A percentile compares a stretch with the other conserved stretches of the same genome.
phyloP scores from a whole-genome alignment of 2,329 filamentous ascomycete species.

The Sclerotinia glacialis region DNA sequence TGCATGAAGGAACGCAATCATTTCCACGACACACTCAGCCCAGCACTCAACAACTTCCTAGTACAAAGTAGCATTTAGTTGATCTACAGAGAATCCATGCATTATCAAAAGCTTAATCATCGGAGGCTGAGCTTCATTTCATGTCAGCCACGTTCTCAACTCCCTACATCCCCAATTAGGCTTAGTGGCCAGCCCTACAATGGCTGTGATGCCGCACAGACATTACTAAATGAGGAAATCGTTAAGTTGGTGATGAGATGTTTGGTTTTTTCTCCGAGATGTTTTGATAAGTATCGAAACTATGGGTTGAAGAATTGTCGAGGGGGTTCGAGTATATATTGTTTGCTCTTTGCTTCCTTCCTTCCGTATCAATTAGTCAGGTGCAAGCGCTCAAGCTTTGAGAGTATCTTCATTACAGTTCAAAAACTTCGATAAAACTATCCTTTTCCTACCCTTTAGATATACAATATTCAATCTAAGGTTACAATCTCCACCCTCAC shows the following conservation, averaged over 20 bases:
- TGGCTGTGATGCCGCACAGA: not conserved
- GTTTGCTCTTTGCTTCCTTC: not conserved
- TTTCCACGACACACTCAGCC: not conserved
- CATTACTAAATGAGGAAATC: not conserved
- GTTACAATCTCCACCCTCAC: not conserved
- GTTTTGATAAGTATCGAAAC: not conserved
- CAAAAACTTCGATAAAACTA: not conserved
- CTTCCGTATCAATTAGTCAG: not conserved
- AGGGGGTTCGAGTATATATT: conserved; percentile 1
- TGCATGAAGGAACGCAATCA: not conserved
- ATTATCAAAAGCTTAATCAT: conserved; percentile 3
- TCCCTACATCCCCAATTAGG: conserved; percentile 2
- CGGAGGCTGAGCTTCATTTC: conserved; percentile 6
- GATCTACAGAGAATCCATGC: not conserved
- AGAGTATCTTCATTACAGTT: not conserved
- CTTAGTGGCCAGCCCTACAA: not conserved
- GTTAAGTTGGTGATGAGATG: not conserved
- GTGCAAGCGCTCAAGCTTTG: not conserved
- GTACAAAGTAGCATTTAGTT: not conserved
- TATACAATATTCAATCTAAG: not conserved
- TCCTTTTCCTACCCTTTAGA: no score
- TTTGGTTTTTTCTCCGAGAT: not conserved
- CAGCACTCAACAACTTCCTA: not conserved
- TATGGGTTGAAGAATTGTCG: not conserved
- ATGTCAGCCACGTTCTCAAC: conserved; percentile 15